Evolutionary conservation across 2,329 filamentous ascomycete species (phyloP), one percentile per base, ranked within the genome.

Genomic region (Phialophora expanda): DNA sequence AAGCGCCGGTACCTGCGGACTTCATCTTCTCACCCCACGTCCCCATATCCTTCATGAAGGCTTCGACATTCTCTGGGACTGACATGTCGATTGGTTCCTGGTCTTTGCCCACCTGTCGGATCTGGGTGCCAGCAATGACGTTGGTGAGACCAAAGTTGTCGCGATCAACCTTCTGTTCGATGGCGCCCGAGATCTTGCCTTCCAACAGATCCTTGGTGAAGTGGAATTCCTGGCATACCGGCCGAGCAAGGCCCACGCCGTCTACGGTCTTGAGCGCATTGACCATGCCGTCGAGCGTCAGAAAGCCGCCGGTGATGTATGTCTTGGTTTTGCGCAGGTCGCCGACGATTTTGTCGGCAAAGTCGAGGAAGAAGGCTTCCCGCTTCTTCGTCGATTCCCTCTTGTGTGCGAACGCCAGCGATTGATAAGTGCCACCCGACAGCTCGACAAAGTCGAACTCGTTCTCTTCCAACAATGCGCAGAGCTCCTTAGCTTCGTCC

Each of bases 331-430:
- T 82, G 0, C 67, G 78, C 48, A 85, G 74, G 9, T 74, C 75
- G 34, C 83, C 74, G 26, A 82, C 76, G 72, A 89, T 82, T 67
- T 75, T 71, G 65, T 87, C 82, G 0, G 86, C 86, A 66, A 86
- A 87, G 4, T 87, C 84, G 53, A 87, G 73, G 79, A 88, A 88
- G 79, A 86, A 87, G 1, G 84, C 81, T 71, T 87, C 85, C 4
- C 85, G 78, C 75, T 83, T 82, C 74, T 80, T 80, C 12, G 85
- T 87, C 17, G 79, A 83, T 51, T 87, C 85, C 56, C 81, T 78
- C 75, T 82, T 79, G 72, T 86, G 83, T 1, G 70, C 70, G 67
- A 87, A 86, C 0, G 80, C 84, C 0, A 84, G 72, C 20, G 78
- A 75, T 75, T 89, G 82, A 71, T 87, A 87, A 0, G 86, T 89